Evolutionary conservation across 1,139 yeast genomes (phyloP), one percentile per base, ranked within the genome.

Genomic region (Meyerozyma sp.): DNA sequence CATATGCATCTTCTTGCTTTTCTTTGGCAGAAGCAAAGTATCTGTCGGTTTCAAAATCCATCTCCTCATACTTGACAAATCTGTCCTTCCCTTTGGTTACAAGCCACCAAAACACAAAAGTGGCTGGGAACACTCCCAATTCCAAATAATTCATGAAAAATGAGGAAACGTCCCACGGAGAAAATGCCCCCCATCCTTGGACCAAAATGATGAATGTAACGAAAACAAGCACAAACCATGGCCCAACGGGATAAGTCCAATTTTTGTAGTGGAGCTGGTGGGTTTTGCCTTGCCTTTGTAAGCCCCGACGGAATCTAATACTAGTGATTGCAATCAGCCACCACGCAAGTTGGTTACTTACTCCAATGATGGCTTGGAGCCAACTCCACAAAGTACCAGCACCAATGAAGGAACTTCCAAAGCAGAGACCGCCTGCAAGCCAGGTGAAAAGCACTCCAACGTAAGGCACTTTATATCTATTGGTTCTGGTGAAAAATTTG

Each of bases 21-120:
- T 81, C 85, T 48, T 78, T 81, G 40, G 66, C 70, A 3, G 78
- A 65, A 48, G 74, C 77, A 32, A 66, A 53, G 56, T 81, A 81
- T 47, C 78, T 66, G 53, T 80, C 86, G 8, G 82, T 73, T 42
- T 75, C 83, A 42, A 81, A 77, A 55, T 82, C 87, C 83, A 81
- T 81, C 20, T 79, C 82, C 44, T 68, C 71, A 5, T 63, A 58
- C 41, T 63, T 67, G 9, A 76, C 72, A 53, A 77, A 73, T 46
- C 62, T 65, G 46, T 81, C 84, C 44, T 63, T 62, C 5, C 70
- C 68, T 43, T 71, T 65, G 48, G 64, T 74, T 10, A 34, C n/a
- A 39, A 70, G 52, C 77, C 82, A 77, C 74, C 74, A 70, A 40
- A 63, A 45, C 4, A 62, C 18, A 50, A 66, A 70, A 23, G 65